Evolutionary conservation across 495 filamentous ascomycete genomes (phyloP).

Genomic region (Penicillium bialowiezense): DNA sequence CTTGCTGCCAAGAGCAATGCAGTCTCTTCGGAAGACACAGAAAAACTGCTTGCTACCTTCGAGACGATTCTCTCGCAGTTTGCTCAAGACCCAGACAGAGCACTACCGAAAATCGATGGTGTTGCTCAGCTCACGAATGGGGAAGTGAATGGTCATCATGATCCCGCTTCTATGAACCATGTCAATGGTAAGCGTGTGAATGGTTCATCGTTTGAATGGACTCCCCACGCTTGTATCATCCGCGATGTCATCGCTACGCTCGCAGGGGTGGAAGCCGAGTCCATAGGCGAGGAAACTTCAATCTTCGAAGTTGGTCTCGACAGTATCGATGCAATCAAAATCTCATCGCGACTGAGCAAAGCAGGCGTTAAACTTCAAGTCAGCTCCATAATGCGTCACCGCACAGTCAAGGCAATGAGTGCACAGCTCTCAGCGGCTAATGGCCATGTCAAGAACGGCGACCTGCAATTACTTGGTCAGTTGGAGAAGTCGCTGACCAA

Average conservation of each 20-base stretch:
- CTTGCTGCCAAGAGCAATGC: slow-evolving; percentile 45
- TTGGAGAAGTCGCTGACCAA: slow-evolving; percentile 31
- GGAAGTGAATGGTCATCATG: neutral
- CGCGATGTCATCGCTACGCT: slow-evolving; percentile 59
- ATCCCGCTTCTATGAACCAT: neutral
- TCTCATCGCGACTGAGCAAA: slow-evolving; percentile 62
- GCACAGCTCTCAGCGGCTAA: slow-evolving; percentile 13
- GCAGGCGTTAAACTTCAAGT: slow-evolving; percentile 57
- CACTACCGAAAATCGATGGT: slow-evolving; percentile 15
- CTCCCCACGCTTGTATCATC: slow-evolving; percentile 42
- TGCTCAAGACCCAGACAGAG: slow-evolving; percentile 15
- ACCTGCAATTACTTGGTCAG: slow-evolving; percentile 16
- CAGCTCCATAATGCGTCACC: slow-evolving; percentile 65
- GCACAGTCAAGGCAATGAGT: slow-evolving; percentile 57
- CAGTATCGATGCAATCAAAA: slow-evolving; percentile 82
- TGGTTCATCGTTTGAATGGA: slow-evolving; percentile 50
- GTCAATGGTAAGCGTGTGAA: neutral
- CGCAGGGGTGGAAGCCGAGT: slow-evolving; percentile 46
- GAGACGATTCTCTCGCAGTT: slow-evolving; percentile 23
- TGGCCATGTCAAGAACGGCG: slow-evolving; percentile 3
- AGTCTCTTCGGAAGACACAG: slow-evolving; percentile 14
- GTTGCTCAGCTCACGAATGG: slow-evolving; percentile 3
- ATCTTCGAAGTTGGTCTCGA: slow-evolving; percentile 86
- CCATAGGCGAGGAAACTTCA: slow-evolving; percentile 54
- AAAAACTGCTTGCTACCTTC: slow-evolving; percentile 24